Evolutionary conservation across 2,329 filamentous ascomycete genomes (phyloP).

Genomic region (Fusarium sp.): DNA sequence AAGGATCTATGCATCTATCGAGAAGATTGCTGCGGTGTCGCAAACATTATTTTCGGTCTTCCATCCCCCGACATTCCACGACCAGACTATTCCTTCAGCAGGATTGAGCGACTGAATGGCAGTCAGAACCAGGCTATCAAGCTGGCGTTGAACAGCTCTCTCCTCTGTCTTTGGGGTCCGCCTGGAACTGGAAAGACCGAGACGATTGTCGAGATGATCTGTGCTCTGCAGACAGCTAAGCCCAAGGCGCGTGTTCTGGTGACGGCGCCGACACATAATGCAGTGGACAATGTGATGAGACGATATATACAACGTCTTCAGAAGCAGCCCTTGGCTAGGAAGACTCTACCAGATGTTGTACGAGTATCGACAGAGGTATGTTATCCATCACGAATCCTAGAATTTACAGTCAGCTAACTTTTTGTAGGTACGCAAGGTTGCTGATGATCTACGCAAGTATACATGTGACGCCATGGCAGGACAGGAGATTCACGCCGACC

Average conservation of each 20-base stretch:
- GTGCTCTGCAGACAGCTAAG: conserved; percentile 42
- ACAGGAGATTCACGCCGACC: conserved; percentile 40
- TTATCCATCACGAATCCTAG: rapidly evolving
- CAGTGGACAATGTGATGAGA: conserved; percentile 55
- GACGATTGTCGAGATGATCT: conserved; percentile 52
- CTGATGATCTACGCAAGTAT: conserved; percentile 46
- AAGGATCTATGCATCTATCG: conserved; percentile 42
- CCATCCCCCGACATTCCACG: rapidly evolving
- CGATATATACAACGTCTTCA: conserved; percentile 41
- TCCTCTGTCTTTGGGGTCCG: conserved; percentile 56
- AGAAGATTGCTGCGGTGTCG: conserved; percentile 47
- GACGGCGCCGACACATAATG: conserved; percentile 56
- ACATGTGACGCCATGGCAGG: conserved; percentile 49
- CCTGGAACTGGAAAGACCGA: conserved; percentile 57
- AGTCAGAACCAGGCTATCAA: conserved; percentile 30
- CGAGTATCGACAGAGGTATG: conserved; percentile 31
- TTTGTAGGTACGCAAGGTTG: conserved; percentile 47
- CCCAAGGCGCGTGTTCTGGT: conserved; percentile 47
- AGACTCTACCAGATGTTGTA: not conserved
- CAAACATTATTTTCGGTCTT: conserved; percentile 9
- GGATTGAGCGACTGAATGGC: conserved; percentile 5
- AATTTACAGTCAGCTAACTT: rapidly evolving
- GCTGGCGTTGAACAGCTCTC: conserved; percentile 39
- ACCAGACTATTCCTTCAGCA: not conserved
- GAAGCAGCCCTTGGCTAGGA: not conserved